phyloP scores from a whole-genome alignment of 2,329 filamentous ascomycete species.

The Claviceps maximensis region DNA sequence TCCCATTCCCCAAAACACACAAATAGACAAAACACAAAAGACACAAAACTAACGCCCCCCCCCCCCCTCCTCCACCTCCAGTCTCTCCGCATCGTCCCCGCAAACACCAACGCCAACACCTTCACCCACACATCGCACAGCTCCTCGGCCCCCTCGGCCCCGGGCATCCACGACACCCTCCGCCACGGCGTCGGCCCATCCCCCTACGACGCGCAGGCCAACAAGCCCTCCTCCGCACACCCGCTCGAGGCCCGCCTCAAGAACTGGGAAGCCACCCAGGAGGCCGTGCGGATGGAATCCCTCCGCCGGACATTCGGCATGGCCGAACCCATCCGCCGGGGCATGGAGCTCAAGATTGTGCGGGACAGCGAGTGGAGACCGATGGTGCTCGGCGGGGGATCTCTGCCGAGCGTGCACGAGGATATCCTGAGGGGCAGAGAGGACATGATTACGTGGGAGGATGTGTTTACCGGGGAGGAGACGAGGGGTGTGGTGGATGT shows the following conservation, averaged over 20 bases:
- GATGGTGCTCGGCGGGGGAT: constrained; percentile 44
- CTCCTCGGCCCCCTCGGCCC: constrained; percentile 73
- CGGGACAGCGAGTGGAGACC: constrained; percentile 70
- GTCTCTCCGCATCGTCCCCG: constrained; percentile 83
- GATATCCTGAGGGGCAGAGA: constrained; percentile 79
- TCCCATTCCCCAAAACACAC: too few species aligned
- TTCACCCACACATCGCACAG: constrained; percentile 49
- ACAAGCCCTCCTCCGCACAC: constrained; percentile 50
- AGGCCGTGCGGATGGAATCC: constrained; percentile 74
- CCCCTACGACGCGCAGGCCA: constrained; percentile 31
- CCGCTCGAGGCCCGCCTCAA: constrained; percentile 84
- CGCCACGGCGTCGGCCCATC: constrained; percentile 67
- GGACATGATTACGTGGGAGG: constrained; percentile 75
- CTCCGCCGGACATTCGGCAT: constrained; percentile 82
- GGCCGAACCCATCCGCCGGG: constrained; percentile 79
- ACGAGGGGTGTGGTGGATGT: constrained; percentile 56
- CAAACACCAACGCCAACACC: constrained; percentile 49
- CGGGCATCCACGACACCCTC: constrained; percentile 86
- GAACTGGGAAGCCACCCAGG: constrained; percentile 83
- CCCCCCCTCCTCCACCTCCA: constrained; percentile 26
- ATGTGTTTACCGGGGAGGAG: constrained; percentile 75
- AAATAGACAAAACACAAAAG: too few species aligned
- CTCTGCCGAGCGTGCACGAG: constrained; percentile 60
- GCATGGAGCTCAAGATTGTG: constrained; percentile 90
- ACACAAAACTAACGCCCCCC: too few species aligned